Evolutionary conservation across 2,329 filamentous ascomycete species (phyloP), one percentile per base, ranked within the genome.

Genomic region (Colletotrichum spinosum): DNA sequence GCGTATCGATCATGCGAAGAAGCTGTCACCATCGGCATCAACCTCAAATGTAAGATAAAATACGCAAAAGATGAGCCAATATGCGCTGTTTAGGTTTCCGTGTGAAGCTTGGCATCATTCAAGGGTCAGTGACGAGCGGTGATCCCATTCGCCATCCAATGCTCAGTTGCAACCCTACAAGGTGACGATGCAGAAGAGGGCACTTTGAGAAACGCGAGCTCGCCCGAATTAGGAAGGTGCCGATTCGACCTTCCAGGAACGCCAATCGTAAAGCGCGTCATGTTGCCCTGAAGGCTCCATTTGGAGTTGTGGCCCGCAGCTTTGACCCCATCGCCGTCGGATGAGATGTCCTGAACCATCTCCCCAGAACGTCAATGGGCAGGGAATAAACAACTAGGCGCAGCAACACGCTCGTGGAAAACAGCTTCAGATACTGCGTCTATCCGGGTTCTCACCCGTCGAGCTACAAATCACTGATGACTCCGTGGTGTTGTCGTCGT

Each of bases 401-500:
- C 42, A 37, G 15, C 8, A n/a, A 46, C 13, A 34, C 10, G 12
- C 52, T 13, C 13, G 2, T 25, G 13, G n/a, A 45, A 45, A 8
- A 46, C 33, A 39, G 44, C 25, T 25, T 9, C 41, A 7, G 10
- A 2, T 15, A 6, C 5, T 2, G 15, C n/a, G 11, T 35, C 60
- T 60, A 50, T 64, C 55, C 42, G 55, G 60, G 60, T 60, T 46
- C 49, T 45, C 55, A 3, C 8, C 25, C 25, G 4, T 25, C 4
- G 25, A 33, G n/a, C 7, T 6, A 13, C 6, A 12, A 0, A 3
- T 46, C 13, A 46, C n/a, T 46, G 38, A 48, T 39, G 42, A 33
- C 15, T n/a, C 5, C 50, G 25, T n/a, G 46, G 46, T 12, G 9
- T 49, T 35, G 4, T 8, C 13, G 38, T 5, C n/a, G 35, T 37